Evolutionary conservation across 768 basidiomycete species (phyloP), one percentile per base, ranked within the genome.

Genomic region (Tephrocybe sp.): DNA sequence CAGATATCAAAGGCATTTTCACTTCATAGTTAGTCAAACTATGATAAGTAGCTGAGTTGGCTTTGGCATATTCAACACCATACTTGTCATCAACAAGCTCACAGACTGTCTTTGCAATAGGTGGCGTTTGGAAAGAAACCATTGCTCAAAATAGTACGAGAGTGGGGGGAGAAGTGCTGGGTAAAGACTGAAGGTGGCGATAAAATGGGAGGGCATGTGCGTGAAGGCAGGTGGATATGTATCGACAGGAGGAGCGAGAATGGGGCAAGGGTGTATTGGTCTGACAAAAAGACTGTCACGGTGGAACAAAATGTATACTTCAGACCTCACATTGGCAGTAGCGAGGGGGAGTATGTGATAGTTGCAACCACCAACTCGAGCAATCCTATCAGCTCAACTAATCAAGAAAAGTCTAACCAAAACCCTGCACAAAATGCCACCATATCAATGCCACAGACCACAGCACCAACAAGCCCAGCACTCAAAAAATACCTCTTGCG

Each of bases 91-190:
- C 39, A 19, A 40, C 39, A 17, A 40, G 39, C 39, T n/a, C n/a
- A n/a, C n/a, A n/a, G n/a, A n/a, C n/a, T n/a, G n/a, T n/a, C n/a
- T n/a, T n/a, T n/a, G n/a, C 22, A n/a, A n/a, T n/a, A 70, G 48
- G 56, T 59, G 11, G 47, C 56, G 12, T 60, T 45, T 41, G 58
- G 63, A 20, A 52, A 60, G 44, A 71, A 69, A 40, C 72, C 68
- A 6, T 55, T 70, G 51, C 52, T 74, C 1, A 23, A 40, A 0
- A 40, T 57, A 9, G 34, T 73, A 0, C 57, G 57, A 1, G 63
- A 66, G 32, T 76, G 66, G 65, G 71, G 72, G 4, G 57, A 60
- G n/a, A 61, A 63, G 40, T 62, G 65, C 0, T 70, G 60, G 58
- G 72, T 73, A 4, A 49, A 59, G 13, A 44, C 66, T 1, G 59